These are phyloP conservation scores for Rhinocladiella similis DNA, from an alignment of 2,329 filamentous ascomycete species.

Conservation along the genomic window DNA sequence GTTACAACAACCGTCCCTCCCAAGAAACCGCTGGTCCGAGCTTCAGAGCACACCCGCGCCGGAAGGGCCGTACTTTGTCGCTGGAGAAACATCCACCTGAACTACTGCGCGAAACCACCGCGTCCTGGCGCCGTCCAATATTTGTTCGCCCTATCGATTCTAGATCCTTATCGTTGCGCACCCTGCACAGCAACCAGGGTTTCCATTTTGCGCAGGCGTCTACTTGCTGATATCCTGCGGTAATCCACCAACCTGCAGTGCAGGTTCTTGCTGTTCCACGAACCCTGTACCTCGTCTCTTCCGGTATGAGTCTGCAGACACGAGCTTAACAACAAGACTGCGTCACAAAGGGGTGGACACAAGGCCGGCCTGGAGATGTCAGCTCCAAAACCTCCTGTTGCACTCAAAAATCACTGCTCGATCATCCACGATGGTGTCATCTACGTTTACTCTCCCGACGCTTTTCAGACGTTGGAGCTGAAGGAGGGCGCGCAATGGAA, in stretches of 20 bases:
- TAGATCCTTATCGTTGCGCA: not conserved
- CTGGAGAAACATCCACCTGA: constrained; percentile 12
- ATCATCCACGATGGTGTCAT: constrained; percentile 77
- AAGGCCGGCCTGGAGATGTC: constrained; percentile 57
- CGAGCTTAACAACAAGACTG: constrained; percentile 9
- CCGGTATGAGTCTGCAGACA: constrained; percentile 17
- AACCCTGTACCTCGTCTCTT: not conserved
- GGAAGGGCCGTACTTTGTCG: constrained; percentile 10
- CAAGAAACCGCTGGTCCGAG: constrained; percentile 8
- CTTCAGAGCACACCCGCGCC: not conserved
- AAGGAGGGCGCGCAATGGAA: constrained; percentile 71
- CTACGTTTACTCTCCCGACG: constrained; percentile 75
- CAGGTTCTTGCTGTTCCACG: not conserved
- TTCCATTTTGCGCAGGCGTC: not conserved
- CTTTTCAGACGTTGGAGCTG: constrained; percentile 73
- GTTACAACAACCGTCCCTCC: not conserved
- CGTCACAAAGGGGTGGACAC: constrained; percentile 3
- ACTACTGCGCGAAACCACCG: not conserved
- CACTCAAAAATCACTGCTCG: constrained; percentile 77
- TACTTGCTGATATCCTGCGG: not conserved
- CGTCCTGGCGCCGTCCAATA: not conserved
- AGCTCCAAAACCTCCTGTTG: constrained; percentile 67
- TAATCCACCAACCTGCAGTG: not conserved
- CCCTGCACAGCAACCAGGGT: not conserved
- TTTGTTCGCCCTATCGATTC: not conserved